A percentile compares a stretch with the other conserved stretches of the same genome.
These are phyloP conservation scores for Venturia nashicola DNA, from an alignment of 2,329 filamentous ascomycete genomes.

Conservation along the genomic window DNA sequence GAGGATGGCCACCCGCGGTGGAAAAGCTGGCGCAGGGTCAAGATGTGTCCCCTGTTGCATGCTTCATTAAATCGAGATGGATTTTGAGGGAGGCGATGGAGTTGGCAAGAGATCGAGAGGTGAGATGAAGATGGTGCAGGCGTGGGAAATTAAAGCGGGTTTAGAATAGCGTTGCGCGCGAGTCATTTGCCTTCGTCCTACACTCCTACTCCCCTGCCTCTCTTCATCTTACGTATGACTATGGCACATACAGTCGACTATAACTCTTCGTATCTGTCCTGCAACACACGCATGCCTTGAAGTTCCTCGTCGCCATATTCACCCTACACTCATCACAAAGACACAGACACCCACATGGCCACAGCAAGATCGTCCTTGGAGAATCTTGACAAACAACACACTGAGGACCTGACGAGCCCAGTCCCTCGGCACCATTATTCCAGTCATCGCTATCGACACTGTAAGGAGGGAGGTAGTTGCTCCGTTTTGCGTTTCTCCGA, in stretches of 20 bases:
- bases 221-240: background rate
- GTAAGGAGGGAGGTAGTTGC: slow-evolving; percentile 14
- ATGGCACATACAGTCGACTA: slow-evolving; percentile 81
- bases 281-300: slow-evolving; percentile 91
- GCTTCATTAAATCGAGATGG: too few relatives aligned
- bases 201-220: too few relatives aligned
- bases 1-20: too few relatives aligned
- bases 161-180: too few relatives aligned
- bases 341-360: slow-evolving; percentile 91
- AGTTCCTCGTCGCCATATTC: slow-evolving; percentile 91
- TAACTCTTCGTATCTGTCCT: slow-evolving; percentile 80
- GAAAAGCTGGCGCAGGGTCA: too few relatives aligned
- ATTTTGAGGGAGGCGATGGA: too few relatives aligned
- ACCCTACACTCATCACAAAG: slow-evolving; percentile 92
- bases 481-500: slow-evolving; percentile 28
- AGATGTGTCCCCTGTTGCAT: too few relatives aligned
- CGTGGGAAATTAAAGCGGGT: too few relatives aligned
- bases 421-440: slow-evolving; percentile 59
- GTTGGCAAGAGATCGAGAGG: too few relatives aligned
- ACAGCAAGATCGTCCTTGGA: slow-evolving; percentile 82
- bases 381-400: slow-evolving; percentile 87
- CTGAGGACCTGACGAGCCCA: slow-evolving; percentile 64
- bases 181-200: too few relatives aligned
- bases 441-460: slow-evolving; percentile 33
- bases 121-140: too few relatives aligned